Conservation (phyloP, 176 grass and related monocot genomes). For the Ensete glaucum region DNA sequence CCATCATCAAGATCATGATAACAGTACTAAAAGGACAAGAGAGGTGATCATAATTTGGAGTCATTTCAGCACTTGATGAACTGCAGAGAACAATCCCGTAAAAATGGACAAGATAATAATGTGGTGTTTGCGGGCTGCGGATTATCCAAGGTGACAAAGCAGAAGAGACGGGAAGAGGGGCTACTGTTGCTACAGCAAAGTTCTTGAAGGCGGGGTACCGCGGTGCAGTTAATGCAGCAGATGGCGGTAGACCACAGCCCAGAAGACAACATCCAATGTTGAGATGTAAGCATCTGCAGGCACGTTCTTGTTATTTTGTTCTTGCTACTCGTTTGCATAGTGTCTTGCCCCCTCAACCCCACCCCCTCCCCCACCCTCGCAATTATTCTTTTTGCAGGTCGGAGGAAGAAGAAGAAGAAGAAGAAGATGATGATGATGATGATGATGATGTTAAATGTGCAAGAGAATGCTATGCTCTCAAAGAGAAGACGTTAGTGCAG, state of each 20-base stretch:
- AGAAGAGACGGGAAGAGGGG: not conserved
- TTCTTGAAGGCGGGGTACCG: not conserved
- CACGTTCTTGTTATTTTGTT: not conserved
- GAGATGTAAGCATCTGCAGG: not conserved
- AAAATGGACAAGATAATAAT: no score
- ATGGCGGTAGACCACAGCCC: not conserved
- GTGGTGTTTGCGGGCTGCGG: no score
- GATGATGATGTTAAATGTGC: no score
- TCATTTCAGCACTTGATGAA: not conserved
- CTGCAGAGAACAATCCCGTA: not conserved
- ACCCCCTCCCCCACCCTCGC: no score
- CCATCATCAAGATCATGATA: no score
- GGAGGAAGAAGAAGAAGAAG: not conserved
- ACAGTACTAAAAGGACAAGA: no score
- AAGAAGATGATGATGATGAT: no score
- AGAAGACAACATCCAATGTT: not conserved
- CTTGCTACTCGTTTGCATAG: not conserved
- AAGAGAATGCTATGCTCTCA: no score
- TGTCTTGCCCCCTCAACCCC: not conserved
- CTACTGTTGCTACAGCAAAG: constrained; percentile 8
- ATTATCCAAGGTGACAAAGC: not conserved
- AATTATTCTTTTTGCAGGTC: constrained; percentile 15
- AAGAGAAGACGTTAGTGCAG: no score
- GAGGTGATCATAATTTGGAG: not conserved
- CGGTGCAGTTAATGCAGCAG: constrained; percentile 6